phyloP scores from a whole-genome alignment of 768 basidiomycete species.

The Tricholoma furcatifolium region DNA sequence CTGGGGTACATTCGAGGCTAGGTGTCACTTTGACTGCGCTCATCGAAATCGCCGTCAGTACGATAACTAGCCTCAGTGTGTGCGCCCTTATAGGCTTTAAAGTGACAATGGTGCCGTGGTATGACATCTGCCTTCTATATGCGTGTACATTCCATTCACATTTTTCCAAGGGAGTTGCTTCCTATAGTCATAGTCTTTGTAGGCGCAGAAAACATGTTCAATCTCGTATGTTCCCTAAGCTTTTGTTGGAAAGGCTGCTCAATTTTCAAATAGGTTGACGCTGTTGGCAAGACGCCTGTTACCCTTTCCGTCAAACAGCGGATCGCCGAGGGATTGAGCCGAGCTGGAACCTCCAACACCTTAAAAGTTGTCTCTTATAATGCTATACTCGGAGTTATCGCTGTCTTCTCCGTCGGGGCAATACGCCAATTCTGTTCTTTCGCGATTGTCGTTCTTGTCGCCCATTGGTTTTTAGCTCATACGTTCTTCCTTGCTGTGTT shows the following conservation, averaged over 20 bases:
- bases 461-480: conserved; percentile 96
- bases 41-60: conserved; percentile 89
- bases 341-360: conserved; percentile 89
- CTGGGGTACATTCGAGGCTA: conserved; percentile 84
- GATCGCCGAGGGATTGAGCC: conserved; percentile 86
- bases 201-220: conserved; percentile 97
- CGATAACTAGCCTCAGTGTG: conserved; percentile 90
- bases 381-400: conserved; percentile 71
- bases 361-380: conserved; percentile 91
- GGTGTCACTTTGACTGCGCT: conserved; percentile 93
- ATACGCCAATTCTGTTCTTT: conserved; percentile 93
- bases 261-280: conserved; percentile 60
- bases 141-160: conserved; percentile 1
- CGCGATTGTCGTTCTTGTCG: conserved; percentile 90
- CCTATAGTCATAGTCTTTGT: conserved; percentile 95
- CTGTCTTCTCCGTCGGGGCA: conserved; percentile 71
- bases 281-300: conserved; percentile 82
- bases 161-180: conserved; percentile 66
- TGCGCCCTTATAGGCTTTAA: conserved; percentile 88
- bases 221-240: conserved; percentile 57
- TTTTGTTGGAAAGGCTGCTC: background rate
- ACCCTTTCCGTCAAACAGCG: conserved; percentile 87
- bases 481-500: conserved; percentile 95
- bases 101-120: conserved; percentile 90
- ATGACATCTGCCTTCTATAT: conserved; percentile 26